A percentile compares a stretch with the other conserved stretches of the same genome.
Conservation (phyloP, 1,284 basidiomycete genomes). For the Hypsizygus ulmarius region DNA sequence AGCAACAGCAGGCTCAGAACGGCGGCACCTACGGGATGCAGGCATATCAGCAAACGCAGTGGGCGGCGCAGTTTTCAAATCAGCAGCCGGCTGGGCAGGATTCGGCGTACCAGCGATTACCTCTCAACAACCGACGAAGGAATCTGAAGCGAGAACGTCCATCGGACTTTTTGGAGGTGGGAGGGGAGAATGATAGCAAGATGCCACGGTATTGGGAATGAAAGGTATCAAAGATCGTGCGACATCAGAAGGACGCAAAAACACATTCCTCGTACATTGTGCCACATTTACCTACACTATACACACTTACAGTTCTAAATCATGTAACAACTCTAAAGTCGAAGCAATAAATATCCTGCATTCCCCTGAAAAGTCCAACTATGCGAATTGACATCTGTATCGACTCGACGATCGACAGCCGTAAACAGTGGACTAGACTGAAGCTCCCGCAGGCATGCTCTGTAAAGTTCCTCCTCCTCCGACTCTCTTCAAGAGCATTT, state of each 20-base stretch:
- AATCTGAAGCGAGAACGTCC: conserved; percentile 77
- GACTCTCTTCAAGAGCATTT: conserved; percentile 53
- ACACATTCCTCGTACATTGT: neutral
- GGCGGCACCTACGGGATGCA: conserved; percentile 38
- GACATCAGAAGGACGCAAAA: neutral
- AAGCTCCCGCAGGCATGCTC: conserved; percentile 10
- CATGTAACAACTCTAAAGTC: conserved; percentile 4
- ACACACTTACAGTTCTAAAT: neutral
- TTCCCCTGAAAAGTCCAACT: neutral
- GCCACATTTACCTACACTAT: conserved; percentile 1
- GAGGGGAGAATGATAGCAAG: conserved; percentile 60
- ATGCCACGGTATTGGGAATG: conserved; percentile 77
- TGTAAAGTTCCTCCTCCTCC: conserved; percentile 28
- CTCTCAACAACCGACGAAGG: conserved; percentile 73
- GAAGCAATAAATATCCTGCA: conserved; percentile 6
- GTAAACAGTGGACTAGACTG: conserved; percentile 1
- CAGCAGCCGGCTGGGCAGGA: conserved; percentile 67
- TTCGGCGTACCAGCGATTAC: conserved; percentile 80
- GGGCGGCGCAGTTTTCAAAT: conserved; percentile 49
- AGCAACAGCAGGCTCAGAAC: conserved; percentile 37
- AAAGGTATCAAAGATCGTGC: conserved; percentile 7
- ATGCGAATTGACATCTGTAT: neutral
- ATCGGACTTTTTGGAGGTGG: conserved; percentile 77
- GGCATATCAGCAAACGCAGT: conserved; percentile 40
- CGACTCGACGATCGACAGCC: no score